Base-by-base conservation (phyloP, 805 yeast genomes). In the Suhomyces pyralidae region DNA sequence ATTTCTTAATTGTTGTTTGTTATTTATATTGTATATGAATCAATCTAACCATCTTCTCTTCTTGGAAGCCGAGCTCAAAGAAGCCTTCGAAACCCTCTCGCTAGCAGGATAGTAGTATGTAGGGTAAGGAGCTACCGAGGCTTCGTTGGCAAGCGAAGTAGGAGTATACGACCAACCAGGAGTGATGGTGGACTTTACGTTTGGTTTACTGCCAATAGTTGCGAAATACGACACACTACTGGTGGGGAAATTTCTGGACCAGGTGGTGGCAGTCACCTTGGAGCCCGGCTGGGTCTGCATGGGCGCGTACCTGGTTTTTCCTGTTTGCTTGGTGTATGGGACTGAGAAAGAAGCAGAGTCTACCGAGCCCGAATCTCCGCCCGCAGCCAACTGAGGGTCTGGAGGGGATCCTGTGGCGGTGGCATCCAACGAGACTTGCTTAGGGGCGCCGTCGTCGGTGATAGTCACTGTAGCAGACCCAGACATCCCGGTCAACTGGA, bases 281-380 rank as follows among this genome's bases (percentile, higher is more conserved):
- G 87, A 63, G 3, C 86, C 88, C 5, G 99, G 97, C 70, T 90
- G 97, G 54, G 77, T 66, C 71, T 92, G 97, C 97, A 91, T 90
- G 50, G 97, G 97, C 1, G 98, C 97, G 68, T 71, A 89, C 61
- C 92, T 81, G 8, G 88, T 82, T 19, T 60, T 68, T 28, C 97
- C 97, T 0, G 94, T 86, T 72, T 93, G 98, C 60, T 61, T 57
- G 2, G 89, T 80, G 71, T 92, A 93, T 2, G 96, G 80, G 6
- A 91, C 72, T 2, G 85, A 65, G 66, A 86, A 86, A 2, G 90
- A 84, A 10, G 66, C 69, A 1, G 76, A 62, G 59, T 70, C 58
- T 40, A 68, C 43, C 10, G 68, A 12, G 6, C 12, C 12, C 1
- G 55, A 51, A 2, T 63, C 59, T 5, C 5, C 59, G 4, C 5